Percentiles rank a stretch among this genome's conserved stretches.
Conservation (phyloP, 352 stramenopile species). For the Pythium insidiosum region DNA sequence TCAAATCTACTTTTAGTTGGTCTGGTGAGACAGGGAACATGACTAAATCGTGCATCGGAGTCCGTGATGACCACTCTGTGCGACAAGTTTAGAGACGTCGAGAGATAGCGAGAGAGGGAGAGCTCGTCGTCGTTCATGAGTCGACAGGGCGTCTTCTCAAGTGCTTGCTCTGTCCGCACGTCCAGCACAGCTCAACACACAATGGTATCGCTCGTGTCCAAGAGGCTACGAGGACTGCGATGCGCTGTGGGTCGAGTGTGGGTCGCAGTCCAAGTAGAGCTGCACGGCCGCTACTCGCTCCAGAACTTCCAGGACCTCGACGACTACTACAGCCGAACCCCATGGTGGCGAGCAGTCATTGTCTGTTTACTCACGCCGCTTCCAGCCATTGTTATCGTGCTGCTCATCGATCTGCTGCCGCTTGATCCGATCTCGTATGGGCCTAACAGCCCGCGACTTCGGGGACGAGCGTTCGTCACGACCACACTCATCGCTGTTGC, state of each 20-base stretch:
- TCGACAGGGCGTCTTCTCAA: too few species aligned
- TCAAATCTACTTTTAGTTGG: too few species aligned
- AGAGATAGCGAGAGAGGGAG: too few species aligned
- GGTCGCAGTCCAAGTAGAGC: constrained; percentile 17
- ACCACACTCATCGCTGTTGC: not conserved
- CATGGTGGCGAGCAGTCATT: not conserved
- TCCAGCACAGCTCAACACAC: not conserved
- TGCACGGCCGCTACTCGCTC: constrained; percentile 19
- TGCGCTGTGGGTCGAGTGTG: not conserved
- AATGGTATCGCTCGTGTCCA: not conserved
- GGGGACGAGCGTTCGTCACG: not conserved
- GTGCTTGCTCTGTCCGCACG: too few species aligned
- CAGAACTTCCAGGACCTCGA: constrained; percentile 12
- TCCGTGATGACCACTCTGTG: too few species aligned
- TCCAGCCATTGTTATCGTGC: constrained; percentile 9
- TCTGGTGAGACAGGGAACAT: too few species aligned
- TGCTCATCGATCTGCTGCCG: constrained; percentile 14
- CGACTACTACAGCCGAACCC: constrained; percentile 4
- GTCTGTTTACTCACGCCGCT: constrained; percentile 12
- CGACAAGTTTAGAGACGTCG: too few species aligned
- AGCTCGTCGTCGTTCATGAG: too few species aligned
- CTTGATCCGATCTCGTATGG: constrained; percentile 9
- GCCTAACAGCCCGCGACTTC: not conserved
- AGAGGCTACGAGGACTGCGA: not conserved
- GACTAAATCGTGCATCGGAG: too few species aligned